phyloP scores from a whole-genome alignment of 176 grass and related monocot species.

The Rhynchospora tenuis region DNA sequence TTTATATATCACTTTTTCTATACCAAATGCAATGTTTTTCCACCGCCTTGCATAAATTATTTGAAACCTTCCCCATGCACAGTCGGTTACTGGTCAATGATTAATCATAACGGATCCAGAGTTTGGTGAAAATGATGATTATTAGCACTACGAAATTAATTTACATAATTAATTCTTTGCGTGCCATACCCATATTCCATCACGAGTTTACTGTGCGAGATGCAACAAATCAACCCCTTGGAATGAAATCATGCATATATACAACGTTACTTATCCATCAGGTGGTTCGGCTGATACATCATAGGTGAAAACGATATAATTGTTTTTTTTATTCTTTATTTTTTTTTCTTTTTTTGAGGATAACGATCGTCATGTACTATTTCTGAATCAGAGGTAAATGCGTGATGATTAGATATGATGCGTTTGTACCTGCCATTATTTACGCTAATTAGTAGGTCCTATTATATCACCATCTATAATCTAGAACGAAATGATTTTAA shows the following conservation, averaged over 20 bases:
- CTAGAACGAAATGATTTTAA: neutral
- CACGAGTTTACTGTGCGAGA: slow-evolving; percentile 6
- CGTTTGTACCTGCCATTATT: neutral
- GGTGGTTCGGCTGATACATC: slow-evolving; percentile 6
- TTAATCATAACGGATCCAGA: neutral
- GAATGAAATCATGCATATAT: neutral
- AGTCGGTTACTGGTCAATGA: neutral
- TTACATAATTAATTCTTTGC: neutral
- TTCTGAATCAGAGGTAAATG: neutral
- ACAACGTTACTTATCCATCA: neutral
- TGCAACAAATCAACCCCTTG: neutral
- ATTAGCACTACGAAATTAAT: neutral
- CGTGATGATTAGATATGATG: neutral
- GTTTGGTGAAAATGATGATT: slow-evolving; percentile 11
- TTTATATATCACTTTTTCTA: neutral
- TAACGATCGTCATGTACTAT: neutral
- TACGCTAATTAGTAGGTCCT: neutral
- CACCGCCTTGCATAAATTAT: neutral
- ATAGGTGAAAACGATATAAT: neutral
- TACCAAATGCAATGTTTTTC: neutral
- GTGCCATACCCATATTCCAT: neutral
- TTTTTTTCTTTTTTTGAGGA: no score
- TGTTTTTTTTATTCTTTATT: neutral
- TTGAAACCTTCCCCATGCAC: neutral
- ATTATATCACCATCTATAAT: neutral